phyloP scores from a whole-genome alignment of 2,329 filamentous ascomycete genomes.

The Monosporascus sp. region DNA sequence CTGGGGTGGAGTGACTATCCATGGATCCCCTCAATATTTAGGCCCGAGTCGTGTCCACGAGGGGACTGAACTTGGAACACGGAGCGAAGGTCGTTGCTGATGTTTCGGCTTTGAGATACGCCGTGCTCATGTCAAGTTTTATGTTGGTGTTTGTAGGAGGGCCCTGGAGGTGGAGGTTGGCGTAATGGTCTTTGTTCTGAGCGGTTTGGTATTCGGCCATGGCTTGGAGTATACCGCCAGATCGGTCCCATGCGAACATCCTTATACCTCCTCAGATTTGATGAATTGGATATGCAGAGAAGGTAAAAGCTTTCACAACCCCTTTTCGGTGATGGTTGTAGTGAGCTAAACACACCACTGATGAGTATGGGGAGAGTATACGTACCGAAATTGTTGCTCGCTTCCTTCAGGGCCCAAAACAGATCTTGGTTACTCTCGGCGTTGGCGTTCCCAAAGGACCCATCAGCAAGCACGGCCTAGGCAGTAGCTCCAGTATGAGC shows the following conservation, averaged over 20 bases:
- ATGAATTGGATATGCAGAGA: slow-evolving; percentile 18
- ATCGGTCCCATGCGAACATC: slow-evolving; percentile 19
- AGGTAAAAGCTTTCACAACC: slow-evolving; percentile 17
- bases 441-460: slow-evolving; percentile 20
- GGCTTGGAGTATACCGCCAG: slow-evolving; percentile 18
- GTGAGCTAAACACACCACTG: slow-evolving; percentile 4
- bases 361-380: not conserved
- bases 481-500: slow-evolving; percentile 6
- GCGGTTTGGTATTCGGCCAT: slow-evolving; percentile 20
- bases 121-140: slow-evolving; percentile 20
- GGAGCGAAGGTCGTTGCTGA: slow-evolving; percentile 19
- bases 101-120: slow-evolving; percentile 23
- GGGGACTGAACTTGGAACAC: slow-evolving; percentile 20
- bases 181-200: slow-evolving; percentile 23
- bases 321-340: slow-evolving; percentile 14
- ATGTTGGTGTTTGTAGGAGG: slow-evolving; percentile 21
- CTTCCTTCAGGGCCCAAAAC: slow-evolving; percentile 23
- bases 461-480: slow-evolving; percentile 26
- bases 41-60: slow-evolving; percentile 19
- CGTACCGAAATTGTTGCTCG: slow-evolving; percentile 23
- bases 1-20: slow-evolving; percentile 11
- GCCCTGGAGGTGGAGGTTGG: slow-evolving; percentile 24
- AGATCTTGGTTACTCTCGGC: slow-evolving; percentile 15
- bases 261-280: slow-evolving; percentile 21
- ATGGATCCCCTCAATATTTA: slow-evolving; percentile 17